These are phyloP conservation scores for Echinosophora koreensis DNA, from an alignment of 306 rosid genomes.

Conservation along the genomic window DNA sequence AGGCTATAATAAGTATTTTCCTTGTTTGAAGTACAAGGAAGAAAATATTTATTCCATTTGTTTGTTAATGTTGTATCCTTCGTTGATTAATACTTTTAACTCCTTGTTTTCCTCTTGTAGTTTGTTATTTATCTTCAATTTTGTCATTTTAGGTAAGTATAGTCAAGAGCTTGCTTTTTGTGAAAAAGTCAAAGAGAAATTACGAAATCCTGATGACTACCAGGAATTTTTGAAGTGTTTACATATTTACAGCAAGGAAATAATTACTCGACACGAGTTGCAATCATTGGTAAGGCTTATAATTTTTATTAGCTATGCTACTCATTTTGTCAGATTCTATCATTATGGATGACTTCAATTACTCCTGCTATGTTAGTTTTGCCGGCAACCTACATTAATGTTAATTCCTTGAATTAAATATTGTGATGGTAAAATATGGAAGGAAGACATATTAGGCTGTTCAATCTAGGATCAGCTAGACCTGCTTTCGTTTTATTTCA, in stretches of 20 bases:
- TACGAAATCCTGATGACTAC: slow-evolving; percentile 80
- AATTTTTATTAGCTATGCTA: background rate
- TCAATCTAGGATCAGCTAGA: slow-evolving; percentile 13
- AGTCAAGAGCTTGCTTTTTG: slow-evolving; percentile 84
- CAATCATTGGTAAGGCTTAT: slow-evolving; percentile 79
- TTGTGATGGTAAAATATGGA: slow-evolving; percentile 34
- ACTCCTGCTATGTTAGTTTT: slow-evolving; percentile 19
- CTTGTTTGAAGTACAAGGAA: slow-evolving; percentile 39
- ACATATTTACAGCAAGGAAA: slow-evolving; percentile 95
- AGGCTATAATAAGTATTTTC: slow-evolving; percentile 18
- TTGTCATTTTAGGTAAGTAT: slow-evolving; percentile 67
- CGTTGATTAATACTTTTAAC: slow-evolving; percentile 22
- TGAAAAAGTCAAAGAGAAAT: slow-evolving; percentile 90
- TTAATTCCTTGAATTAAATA: slow-evolving; percentile 34
- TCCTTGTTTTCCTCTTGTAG: slow-evolving; percentile 22
- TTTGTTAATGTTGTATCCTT: slow-evolving; percentile 24
- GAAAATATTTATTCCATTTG: slow-evolving; percentile 30
- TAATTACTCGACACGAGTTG: slow-evolving; percentile 85
- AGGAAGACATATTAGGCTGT: background rate
- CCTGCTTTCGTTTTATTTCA: slow-evolving; percentile 29
- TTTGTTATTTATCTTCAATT: slow-evolving; percentile 40
- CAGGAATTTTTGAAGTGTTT: slow-evolving; percentile 98
- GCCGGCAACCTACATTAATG: slow-evolving; percentile 9
- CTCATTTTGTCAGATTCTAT: slow-evolving; percentile 40
- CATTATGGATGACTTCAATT: slow-evolving; percentile 11